phyloP scores from a whole-genome alignment of 2,329 filamentous ascomycete species.

The Pyrenophora teres region DNA sequence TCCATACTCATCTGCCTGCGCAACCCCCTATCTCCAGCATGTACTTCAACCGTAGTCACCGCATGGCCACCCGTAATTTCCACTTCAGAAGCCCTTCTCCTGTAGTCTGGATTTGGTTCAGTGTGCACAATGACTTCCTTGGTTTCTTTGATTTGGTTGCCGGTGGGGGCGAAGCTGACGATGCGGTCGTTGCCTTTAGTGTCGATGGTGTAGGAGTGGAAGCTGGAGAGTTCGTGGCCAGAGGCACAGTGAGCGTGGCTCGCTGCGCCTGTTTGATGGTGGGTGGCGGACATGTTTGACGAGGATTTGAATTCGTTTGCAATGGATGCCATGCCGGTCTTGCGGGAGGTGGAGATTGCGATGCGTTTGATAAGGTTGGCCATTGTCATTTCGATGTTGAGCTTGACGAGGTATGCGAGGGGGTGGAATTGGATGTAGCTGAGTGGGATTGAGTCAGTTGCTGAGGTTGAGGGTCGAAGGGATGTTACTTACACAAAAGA shows the following conservation, averaged over 20 bases:
- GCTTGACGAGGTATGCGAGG: slow-evolving; percentile 55
- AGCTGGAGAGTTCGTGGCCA: slow-evolving; percentile 33
- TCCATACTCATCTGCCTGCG: slow-evolving; percentile 27
- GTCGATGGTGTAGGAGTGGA: slow-evolving; percentile 25
- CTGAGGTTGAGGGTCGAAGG: background rate
- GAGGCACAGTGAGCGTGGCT: slow-evolving; percentile 18
- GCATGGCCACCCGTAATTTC: slow-evolving; percentile 14
- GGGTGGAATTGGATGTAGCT: slow-evolving; percentile 58
- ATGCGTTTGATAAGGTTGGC: slow-evolving; percentile 55
- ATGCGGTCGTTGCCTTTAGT: slow-evolving; percentile 15
- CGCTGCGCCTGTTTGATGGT: slow-evolving; percentile 3
- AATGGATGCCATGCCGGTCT: slow-evolving; percentile 32
- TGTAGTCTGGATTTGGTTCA: slow-evolving; percentile 31
- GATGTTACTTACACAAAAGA: slow-evolving; percentile 49
- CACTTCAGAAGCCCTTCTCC: slow-evolving; percentile 12
- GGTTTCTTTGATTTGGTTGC: slow-evolving; percentile 40
- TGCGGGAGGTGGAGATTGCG: slow-evolving; percentile 38
- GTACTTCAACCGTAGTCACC: slow-evolving; percentile 6
- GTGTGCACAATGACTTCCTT: slow-evolving; percentile 32
- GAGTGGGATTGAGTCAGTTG: background rate
- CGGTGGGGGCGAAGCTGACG: slow-evolving; percentile 28
- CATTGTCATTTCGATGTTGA: slow-evolving; percentile 60
- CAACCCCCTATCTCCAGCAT: slow-evolving; percentile 13
- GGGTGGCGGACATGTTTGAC: slow-evolving; percentile 28
- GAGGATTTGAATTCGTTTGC: slow-evolving; percentile 39